Evolutionary conservation across 2,329 filamentous ascomycete genomes (phyloP), one percentile per base, ranked within the genome.

Genomic region (Colletotrichum gloeosporioides): DNA sequence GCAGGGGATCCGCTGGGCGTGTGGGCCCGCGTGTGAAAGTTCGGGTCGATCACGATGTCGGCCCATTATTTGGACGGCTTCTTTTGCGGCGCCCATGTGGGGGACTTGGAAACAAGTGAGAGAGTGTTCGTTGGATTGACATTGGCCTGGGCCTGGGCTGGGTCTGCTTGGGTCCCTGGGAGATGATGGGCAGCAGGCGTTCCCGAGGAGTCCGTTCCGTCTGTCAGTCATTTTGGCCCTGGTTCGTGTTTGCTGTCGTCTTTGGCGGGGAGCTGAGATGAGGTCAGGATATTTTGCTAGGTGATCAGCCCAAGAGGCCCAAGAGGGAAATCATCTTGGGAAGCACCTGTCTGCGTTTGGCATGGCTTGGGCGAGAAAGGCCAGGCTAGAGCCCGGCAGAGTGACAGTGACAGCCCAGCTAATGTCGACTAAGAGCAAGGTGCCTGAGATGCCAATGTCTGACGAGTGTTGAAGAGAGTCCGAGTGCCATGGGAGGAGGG

Each of bases 31-130:
- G 29, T 49, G 16, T 75, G 57, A 64, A 53, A 72, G 73, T 73
- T 73, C 73, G 62, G 73, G 69, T 68, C 69, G 73, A 73, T 73
- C 73, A 69, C 70, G 62, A 72, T 72, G 63, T 67, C 62, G 73
- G 67, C 44, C 73, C 68, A 64, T 65, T 32, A 49, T 70, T 44
- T 29, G 57, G 32, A 39, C 67, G 67, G 49, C 53, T 22, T 61
- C 44, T 65, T 64, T 62, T 64, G 61, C 15, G n/a, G 31, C 13
- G 22, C 34, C 12, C 22, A 49, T 68, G 65, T 68, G 49, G 65
- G 65, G 65, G 65, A 34, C 36, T 49, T 49, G 44, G 57, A 18
- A 49, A 49, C 44, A 49, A 22, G 44, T 49, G n/a, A 49, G 44
- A 49, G 44, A 49, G 44, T 49, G 44, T 49, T 22, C 44, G 44